Evolutionary conservation across 2,329 filamentous ascomycete genomes (phyloP), one percentile per base, ranked within the genome.

Genomic region (Cryphonectria naterciae): DNA sequence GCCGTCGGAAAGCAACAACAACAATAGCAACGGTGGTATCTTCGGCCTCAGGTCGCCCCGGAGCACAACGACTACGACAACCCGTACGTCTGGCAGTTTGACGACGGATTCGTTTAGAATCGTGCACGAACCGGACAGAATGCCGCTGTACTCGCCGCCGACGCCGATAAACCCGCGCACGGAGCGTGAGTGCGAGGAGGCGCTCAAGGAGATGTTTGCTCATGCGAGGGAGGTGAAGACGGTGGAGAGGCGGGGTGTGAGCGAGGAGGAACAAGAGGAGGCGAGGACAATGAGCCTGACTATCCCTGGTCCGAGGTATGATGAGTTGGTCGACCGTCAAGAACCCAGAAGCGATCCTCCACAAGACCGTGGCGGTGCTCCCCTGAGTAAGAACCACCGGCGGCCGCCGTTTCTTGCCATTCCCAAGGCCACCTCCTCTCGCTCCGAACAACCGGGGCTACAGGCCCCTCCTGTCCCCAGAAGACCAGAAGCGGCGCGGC

Each of bases 181-280:
- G n/a, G 70, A 71, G 6, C 32, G 46, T 6, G 69, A 73, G 52
- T 73, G 65, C 41, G 60, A 68, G 37, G 66, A 61, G 49, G 71
- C 71, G n/a, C 58, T 68, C 32, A 22, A 56, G 13, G 60, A 68
- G 32, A 64, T 68, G 67, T 68, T 56, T 22, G 58, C 58, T 13
- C 61, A 41, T 8, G 46, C 67, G 35, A 68, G 22, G 60, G n/a
- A 13, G 25, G 52, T 0, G 37, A 41, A 25, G 67, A 17, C 17
- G 60, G 41, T 46, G n/a, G 46, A 17, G 58, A 68, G 32, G 7
- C 37, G 37, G 7, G 22, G 46, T 7, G 22, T 22, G 46, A 49
- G 6, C 43, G 37, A 25, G 25, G 7, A n/a, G 2, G 7, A 32
- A 32, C 3, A n/a, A 1, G 7, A 39, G 8, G 35, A 39, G 35